phyloP scores from a whole-genome alignment of 208 protist genomes.

The Trypanosoma brucei region DNA sequence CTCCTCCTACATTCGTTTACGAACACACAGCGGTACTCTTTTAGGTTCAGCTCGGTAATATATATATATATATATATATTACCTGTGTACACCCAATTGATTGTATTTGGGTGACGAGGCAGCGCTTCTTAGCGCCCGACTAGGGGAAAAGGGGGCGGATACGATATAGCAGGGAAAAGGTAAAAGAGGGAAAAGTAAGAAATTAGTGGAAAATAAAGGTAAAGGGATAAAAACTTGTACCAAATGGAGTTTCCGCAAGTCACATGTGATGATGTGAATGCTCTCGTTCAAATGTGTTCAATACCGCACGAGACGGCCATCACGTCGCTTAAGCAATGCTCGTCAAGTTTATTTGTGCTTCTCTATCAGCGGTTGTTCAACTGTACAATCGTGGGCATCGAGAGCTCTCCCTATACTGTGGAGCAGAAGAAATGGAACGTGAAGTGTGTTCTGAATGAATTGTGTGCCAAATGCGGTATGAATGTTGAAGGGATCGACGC shows the following conservation, averaged over 20 bases:
- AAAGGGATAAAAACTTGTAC: too few species aligned
- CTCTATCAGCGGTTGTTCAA: constrained; percentile 81
- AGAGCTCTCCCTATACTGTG: constrained; percentile 58
- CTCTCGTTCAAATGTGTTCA: constrained; percentile 48
- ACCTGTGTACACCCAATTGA: too few species aligned
- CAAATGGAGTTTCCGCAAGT: constrained; percentile 14
- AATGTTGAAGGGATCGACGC: constrained; percentile 50
- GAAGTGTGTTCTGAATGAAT: constrained; percentile 61
- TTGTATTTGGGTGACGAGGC: too few species aligned
- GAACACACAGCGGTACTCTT: too few species aligned
- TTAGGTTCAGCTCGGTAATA: too few species aligned
- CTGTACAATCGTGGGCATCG: constrained; percentile 62
- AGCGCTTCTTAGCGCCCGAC: too few species aligned
- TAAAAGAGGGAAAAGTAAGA: constrained; percentile 3
- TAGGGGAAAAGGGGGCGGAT: too few species aligned
- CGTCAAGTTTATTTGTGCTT: constrained; percentile 83
- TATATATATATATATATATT: too few species aligned
- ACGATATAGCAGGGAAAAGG: not conserved
- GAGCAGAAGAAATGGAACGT: constrained; percentile 81
- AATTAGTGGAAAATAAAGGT: not conserved
- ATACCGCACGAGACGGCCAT: constrained; percentile 50
- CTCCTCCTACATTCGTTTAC: too few species aligned
- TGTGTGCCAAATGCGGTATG: constrained; percentile 48
- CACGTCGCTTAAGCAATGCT: constrained; percentile 73
- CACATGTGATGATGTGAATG: constrained; percentile 52